These are phyloP conservation scores for Globisporangium megalacanthum DNA, from an alignment of 352 stramenopile species.

Conservation along the genomic window DNA sequence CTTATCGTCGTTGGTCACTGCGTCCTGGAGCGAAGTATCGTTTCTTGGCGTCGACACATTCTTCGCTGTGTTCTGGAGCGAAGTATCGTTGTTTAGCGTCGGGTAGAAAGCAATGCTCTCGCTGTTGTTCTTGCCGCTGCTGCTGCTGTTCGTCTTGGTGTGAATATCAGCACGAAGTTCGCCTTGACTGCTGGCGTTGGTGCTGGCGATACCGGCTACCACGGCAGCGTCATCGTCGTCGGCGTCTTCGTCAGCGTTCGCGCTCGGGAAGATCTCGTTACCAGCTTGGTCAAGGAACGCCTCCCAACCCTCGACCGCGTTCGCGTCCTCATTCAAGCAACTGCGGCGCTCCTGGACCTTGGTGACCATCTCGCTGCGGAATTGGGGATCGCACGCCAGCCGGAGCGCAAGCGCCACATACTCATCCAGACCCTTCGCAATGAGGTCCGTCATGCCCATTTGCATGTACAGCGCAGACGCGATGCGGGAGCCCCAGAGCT, in stretches of 20 bases:
- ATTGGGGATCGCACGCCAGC: slow-evolving; percentile 36
- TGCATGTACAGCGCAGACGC: slow-evolving; percentile 61
- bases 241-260: slow-evolving; percentile 1
- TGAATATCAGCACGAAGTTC: too few relatives aligned
- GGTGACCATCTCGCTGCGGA: slow-evolving; percentile 37
- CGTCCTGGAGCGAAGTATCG: too few relatives aligned
- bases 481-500: slow-evolving; percentile 60
- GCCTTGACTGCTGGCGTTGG: too few relatives aligned
- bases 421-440: slow-evolving; percentile 35
- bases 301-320: slow-evolving; percentile 64
- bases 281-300: slow-evolving; percentile 57
- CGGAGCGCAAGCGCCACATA: slow-evolving; percentile 52
- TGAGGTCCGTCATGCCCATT: slow-evolving; percentile 51
- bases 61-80: too few relatives aligned
- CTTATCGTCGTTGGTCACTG: neutral
- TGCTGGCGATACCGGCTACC: neutral
- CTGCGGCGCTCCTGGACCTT: slow-evolving; percentile 34
- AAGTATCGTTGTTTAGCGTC: too few relatives aligned
- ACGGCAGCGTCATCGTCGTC: neutral
- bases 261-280: slow-evolving; percentile 21
- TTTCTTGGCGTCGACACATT: too few relatives aligned
- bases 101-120: too few relatives aligned
- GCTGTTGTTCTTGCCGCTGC: too few relatives aligned
- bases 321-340: slow-evolving; percentile 34
- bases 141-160: too few relatives aligned